Evolutionary conservation across 2,329 filamentous ascomycete genomes (phyloP), one percentile per base, ranked within the genome.

Genomic region (Lanzia echinophila): DNA sequence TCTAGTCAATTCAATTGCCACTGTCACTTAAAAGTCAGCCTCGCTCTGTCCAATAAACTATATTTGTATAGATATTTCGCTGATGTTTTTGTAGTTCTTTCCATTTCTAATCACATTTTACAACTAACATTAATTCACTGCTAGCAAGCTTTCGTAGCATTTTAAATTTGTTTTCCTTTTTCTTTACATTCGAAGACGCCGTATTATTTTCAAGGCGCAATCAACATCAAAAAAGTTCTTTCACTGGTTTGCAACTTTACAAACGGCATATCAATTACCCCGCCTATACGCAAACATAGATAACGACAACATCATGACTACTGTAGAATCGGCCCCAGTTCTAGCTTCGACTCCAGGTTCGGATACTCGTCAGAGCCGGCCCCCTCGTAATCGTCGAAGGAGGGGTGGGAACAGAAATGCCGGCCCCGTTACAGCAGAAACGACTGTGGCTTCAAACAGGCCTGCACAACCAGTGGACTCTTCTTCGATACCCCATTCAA

Each of bases 141-240:
- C 20, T 15, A 28, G 15, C 11, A 44, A 44, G 15, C 22, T 15
- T 44, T 28, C 13, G 8, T 42, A 20, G n/a, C 32, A 19, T 42
- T 42, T 50, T 50, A 11, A n/a, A 34, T 50, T 50, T 28, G 8
- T 33, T 24, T 39, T n/a, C 15, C 17, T 15, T 58, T 63, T 51
- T 54, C 50, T 62, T 61, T 45, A 41, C 53, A 17, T 65, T 42
- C 50, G 62, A 66, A 67, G 64, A 54, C 64, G 63, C 64, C 64
- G 54, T 65, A 67, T 67, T 65, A 66, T 67, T 64, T 58, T 20
- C 36, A 60, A 62, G 61, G 61, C 62, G 64, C 64, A 66, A 32
- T 43, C 28, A 12, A 49, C n/a, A 32, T 36, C 3, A 10, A 20
- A 28, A 12, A 7, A 8, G 31, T 19, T 28, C 3, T 36, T 3